These are phyloP conservation scores for Chlorokybus atmophyticus DNA, from an alignment of 139 green algal species.

Conservation along the genomic window DNA sequence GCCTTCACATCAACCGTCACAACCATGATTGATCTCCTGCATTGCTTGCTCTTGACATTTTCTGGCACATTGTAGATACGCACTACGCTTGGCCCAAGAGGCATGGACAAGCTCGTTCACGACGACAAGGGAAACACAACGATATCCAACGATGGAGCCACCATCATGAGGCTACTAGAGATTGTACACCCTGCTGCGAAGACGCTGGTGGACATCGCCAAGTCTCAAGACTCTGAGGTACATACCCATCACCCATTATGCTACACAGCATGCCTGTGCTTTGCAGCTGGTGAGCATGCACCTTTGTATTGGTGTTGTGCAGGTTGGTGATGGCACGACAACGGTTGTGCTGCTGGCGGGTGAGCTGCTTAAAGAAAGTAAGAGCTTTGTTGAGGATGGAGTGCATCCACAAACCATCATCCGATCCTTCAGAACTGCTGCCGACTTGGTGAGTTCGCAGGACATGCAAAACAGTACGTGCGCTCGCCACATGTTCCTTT, in stretches of 20 bases:
- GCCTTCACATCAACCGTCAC: no score
- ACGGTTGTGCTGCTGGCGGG: slow-evolving; percentile 93
- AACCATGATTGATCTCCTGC: no score
- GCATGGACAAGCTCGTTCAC: slow-evolving; percentile 98
- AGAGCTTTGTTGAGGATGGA: slow-evolving; percentile 92
- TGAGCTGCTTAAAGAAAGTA: slow-evolving; percentile 85
- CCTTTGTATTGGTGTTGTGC: slow-evolving; percentile 1
- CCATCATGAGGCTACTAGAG: slow-evolving; percentile 98
- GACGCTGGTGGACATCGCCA: slow-evolving; percentile 84
- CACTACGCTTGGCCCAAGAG: slow-evolving; percentile 89
- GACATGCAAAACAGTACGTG: no score
- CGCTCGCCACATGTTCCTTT: no score
- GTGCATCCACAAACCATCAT: slow-evolving; percentile 91
- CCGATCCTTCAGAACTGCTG: slow-evolving; percentile 64
- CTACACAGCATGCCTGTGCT: no score
- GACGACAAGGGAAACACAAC: slow-evolving; percentile 72
- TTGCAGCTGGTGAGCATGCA: no score
- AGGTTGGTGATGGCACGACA: slow-evolving; percentile 96
- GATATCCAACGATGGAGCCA: slow-evolving; percentile 95
- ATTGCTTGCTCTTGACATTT: no score
- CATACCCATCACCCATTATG: no score
- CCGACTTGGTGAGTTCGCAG: slow-evolving; percentile 36
- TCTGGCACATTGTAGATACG: no score
- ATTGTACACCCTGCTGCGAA: slow-evolving; percentile 97
- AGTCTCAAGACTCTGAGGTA: slow-evolving; percentile 86